Evolutionary conservation across 345 rosid genomes (phyloP), one percentile per base, ranked within the genome.

Genomic region (Angophora floribunda): DNA sequence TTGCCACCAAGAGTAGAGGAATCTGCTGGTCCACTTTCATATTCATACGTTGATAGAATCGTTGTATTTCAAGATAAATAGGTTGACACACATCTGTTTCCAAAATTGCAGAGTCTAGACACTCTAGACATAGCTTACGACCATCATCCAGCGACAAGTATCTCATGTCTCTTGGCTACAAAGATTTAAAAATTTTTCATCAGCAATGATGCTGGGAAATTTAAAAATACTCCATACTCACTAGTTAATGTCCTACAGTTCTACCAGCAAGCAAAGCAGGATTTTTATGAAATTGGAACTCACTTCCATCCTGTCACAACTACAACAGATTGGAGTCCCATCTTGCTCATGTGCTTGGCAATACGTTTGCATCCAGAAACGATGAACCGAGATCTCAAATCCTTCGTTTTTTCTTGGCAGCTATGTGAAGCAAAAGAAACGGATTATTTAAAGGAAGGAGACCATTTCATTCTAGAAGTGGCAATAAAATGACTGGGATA

Each of bases 301-400:
- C 79, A 97, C 99, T 99, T 97, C 98, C 97, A 98, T 93, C 92
- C 98, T 92, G 90, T 94, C 94, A 85, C 99, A 98, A 89, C 99
- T 97, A 88, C 94, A 95, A 67, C 99, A 98, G 32, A 96, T 90
- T 88, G 96, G 96, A 88, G 99, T 98, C 59, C 96, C 94, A 88
- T 98, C 99, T 85, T 90, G 96, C 87, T 96, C 99, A 89, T 98
- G 99, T 6, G 96, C 94, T 82, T 93, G 99, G 90, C 99, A 98
- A 92, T 97, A 97, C 89, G 94, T 98, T 90, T 97, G 99, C 86
- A 82, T 87, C 99, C 99, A 98, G 93, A 95, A 97, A 87, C 94
- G 98, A 91, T 98, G 98, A 59, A 93, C 94, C 88, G 94, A 88
- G 45, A 92, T 97, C 94, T 97, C 97, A 4, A 95, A 94, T 87